Base-by-base conservation (phyloP, 768 basidiomycete genomes). In the Phanerodontia chrysosporium region DNA sequence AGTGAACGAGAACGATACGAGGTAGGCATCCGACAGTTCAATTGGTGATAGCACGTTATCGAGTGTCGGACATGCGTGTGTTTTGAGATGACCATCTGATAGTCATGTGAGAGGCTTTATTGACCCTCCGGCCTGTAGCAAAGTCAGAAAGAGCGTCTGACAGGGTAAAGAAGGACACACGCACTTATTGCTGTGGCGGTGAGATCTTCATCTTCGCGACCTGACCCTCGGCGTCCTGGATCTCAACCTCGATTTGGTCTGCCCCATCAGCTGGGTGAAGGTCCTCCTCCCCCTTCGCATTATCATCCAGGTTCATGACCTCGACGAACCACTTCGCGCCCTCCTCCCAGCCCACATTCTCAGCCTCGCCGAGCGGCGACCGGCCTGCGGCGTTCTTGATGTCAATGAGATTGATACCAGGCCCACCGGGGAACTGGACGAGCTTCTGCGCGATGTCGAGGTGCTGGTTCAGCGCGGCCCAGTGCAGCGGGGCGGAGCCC, bases 401-500 rank as follows among this genome's bases (percentile, higher is more conserved):
- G 69, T 89, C 92, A 65, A 92, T 93, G 62, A 87, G 73, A 66
- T 80, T 79, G 27, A 80, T 70, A 0, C 93, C 85, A 1, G 86
- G 85, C 0, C 87, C 87, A 22, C 64, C 66, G 0, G 80, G 74
- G 63, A 78, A 80, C 53, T 77, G 71, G 12, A 92, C 82, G 29
- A 93, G 81, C 35, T 75, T 77, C 69, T 86, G 79, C 0, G 81
- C 78, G 49, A 85, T 69, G 7, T 72, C 68, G 2, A 96, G 81
- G 64, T 95, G 95, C 2, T 80, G 76, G 70, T 97, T 98, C 42
- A 94, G 71, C 2, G 90, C 84, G 0, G 95, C 94, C 95, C 95
- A 97, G 67, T 98, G 95, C 6, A 97, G 73, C 7, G 95, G 81
- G 2, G 91, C 95, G 25, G 95, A 95, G 53, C 84, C 80, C 0